Evolutionary conservation across 371 early-diverging fungal genomes (phyloP), one percentile per base, ranked within the genome.

Genomic region (Lichtheimia corymbifera): DNA sequence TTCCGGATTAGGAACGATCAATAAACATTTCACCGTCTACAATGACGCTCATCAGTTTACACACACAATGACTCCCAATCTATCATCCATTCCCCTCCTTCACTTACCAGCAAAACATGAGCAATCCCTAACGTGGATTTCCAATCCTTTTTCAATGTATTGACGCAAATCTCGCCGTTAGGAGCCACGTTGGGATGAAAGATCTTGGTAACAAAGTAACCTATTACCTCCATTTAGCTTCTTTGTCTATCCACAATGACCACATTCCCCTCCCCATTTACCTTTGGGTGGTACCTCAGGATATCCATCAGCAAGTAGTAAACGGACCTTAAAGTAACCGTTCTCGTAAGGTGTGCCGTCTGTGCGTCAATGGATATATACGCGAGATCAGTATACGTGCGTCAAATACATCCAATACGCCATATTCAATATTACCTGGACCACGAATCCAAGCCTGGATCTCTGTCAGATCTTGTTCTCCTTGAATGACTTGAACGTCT

Each of bases 1-100:
- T 66, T 97, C 96, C 25, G 95, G 88, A 65, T 96, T 97, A 11
- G 97, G 97, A n/a, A 84, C 89, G 57, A 96, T 94, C 60, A 97
- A 74, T 49, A 97, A 70, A 72, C 96, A 94, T 64, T 94, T 94
- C 64, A 97, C 85, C 0, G 93, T 92, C 86, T 93, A 63, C 2
- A 11, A 11, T 35, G 11, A 35, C 9, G 22, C 4, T 5, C 17
- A 47, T 47, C 47, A 47, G 11, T 47, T 6, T 1, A 18, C 13
- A 50, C n/a, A n/a, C n/a, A n/a, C n/a, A n/a, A n/a, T n/a, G n/a
- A n/a, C n/a, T n/a, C 44, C 2, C 1, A 58, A 49, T 6, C 28
- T 12, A 45, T 14, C 6, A 49, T 47, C 22, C 2, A 35, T 25
- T 15, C 27, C 3, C 22, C 24, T 4, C 27, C 52, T 5, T 9